Evolutionary conservation across 1,284 basidiomycete genomes (phyloP), one percentile per base, ranked within the genome.

Genomic region (Fomitiporia mediterranea): DNA sequence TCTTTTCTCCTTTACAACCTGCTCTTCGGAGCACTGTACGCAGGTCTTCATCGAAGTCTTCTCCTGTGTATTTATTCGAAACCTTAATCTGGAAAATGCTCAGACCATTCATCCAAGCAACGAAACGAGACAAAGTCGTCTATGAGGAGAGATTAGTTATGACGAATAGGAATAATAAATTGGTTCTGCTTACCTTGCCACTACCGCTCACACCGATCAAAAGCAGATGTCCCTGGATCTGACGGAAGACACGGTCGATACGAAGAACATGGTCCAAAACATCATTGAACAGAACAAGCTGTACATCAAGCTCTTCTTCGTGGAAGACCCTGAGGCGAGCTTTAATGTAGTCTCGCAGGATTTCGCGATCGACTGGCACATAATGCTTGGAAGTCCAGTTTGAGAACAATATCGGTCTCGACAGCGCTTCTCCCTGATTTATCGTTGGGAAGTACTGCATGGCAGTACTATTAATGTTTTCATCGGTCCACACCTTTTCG

Each of bases 371-470:
- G 47, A 99, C 96, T 2, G 94, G 86, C 56, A 97, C 85, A 69
- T 98, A 98, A 69, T 98, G 78, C 72, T 95, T 94, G n/a, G 95
- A 95, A 0, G 96, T 97, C 97, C 97, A 99, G 70, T 99, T 98
- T 3, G 94, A 97, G 79, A 95, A 99, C 34, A 99, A 76, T 62
- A 99, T 96, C 0, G 98, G 97, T 19, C 97, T 83, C 23, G 67
- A 72, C 27, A 99, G 79, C 1, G 92, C 89, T 67, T 96, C 91
- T 17, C 85, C 83, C 30, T 81, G 79, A 67, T 91, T 87, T 69
- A 98, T 87, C 4, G 89, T 94, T 0, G 95, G 95, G 85, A 99
- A 99, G 69, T 96, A 85, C 57, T 84, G 78, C 73, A 86, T 76
- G 0, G 95, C 95, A 15, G 83, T 84, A n/a, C 75, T 64, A 68